A percentile compares a stretch with the other conserved stretches of the same genome.
Evolutionary conservation across 2,329 filamentous ascomycete species (phyloP).

Genomic region (Paramyrothecium sp.): DNA sequence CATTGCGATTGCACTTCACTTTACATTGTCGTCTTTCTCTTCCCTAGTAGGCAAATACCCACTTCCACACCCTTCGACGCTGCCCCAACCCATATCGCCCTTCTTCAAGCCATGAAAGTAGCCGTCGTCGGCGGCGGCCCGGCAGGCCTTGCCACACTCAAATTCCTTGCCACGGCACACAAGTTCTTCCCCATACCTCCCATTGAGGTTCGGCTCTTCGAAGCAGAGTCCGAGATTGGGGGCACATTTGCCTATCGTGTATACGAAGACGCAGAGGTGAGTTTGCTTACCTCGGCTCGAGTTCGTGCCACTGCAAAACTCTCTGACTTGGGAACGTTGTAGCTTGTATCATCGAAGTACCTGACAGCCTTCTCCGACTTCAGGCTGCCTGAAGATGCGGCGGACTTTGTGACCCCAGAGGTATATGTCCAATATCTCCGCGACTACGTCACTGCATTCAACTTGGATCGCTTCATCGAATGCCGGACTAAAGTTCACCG

Average conservation of each 20-base stretch:
- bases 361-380: slow-evolving; percentile 51
- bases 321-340: neutral
- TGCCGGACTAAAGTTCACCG: slow-evolving; percentile 27
- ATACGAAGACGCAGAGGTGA: slow-evolving; percentile 46
- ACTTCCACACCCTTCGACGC: neutral
- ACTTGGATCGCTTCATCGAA: slow-evolving; percentile 33
- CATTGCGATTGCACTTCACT: too few species aligned
- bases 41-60: neutral
- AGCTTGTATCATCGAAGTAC: slow-evolving; percentile 49
- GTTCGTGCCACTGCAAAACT: neutral
- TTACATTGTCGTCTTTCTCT: neutral
- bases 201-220: slow-evolving; percentile 43
- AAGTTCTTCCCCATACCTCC: slow-evolving; percentile 32
- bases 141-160: slow-evolving; percentile 39
- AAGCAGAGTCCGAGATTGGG: slow-evolving; percentile 40
- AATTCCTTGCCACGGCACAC: slow-evolving; percentile 36
- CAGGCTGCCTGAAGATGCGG: slow-evolving; percentile 35
- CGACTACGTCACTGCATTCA: slow-evolving; percentile 36
- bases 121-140: slow-evolving; percentile 43
- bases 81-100: neutral
- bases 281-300: neutral
- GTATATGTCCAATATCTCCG: slow-evolving; percentile 42
- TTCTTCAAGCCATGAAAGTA: slow-evolving; percentile 27
- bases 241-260: slow-evolving; percentile 46
- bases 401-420: slow-evolving; percentile 41